Evolutionary conservation across 306 rosid genomes (phyloP).

Genomic region (Cicer chorassanicum): DNA sequence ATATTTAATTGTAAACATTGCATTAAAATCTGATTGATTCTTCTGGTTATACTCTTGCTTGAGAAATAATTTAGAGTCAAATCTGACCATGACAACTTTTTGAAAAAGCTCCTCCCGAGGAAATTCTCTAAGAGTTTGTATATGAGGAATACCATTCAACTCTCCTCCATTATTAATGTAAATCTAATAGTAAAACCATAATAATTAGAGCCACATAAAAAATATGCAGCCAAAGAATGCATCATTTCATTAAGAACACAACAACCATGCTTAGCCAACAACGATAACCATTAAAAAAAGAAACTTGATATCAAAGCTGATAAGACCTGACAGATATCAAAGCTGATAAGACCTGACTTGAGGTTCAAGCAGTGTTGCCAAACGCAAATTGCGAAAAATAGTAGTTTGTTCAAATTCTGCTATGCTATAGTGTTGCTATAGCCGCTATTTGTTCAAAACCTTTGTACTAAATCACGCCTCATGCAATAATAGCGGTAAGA

Average conservation of each 20-base stretch:
- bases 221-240: constrained; percentile 13
- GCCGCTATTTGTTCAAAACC: no score
- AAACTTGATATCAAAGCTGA: no score
- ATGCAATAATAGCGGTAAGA: no score
- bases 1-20: constrained; percentile 66
- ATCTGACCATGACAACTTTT: constrained; percentile 83
- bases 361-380: no score
- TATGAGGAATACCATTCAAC: constrained; percentile 63
- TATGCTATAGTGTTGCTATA: no score
- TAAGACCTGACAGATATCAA: no score
- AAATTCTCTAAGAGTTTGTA: constrained; percentile 79
- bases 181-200: constrained; percentile 51
- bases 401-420: no score
- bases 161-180: constrained; percentile 51
- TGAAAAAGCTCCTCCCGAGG: constrained; percentile 70
- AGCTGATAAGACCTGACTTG: no score
- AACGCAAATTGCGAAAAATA: no score
- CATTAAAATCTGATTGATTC: constrained; percentile 50
- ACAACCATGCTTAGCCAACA: constrained; percentile 6
- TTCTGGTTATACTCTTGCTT: constrained; percentile 45
- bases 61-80: constrained; percentile 75
- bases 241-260: constrained; percentile 29
- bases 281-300: neutral
- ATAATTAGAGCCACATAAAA: constrained; percentile 42
- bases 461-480: no score